These are phyloP conservation scores for Diaporthe sp. DNA, from an alignment of 2,329 filamentous ascomycete genomes.

Conservation along the genomic window DNA sequence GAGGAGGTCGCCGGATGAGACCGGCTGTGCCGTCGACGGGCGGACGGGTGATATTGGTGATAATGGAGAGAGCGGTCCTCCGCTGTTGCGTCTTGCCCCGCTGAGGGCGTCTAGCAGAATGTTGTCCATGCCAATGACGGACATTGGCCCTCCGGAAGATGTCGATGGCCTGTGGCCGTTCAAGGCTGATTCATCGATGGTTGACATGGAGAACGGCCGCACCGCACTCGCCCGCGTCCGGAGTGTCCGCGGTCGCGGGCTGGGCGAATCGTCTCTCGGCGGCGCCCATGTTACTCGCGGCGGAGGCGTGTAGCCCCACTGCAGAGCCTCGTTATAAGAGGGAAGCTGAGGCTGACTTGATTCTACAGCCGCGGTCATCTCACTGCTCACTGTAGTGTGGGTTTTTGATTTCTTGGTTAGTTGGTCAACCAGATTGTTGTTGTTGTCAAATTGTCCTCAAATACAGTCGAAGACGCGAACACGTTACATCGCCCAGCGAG, in stretches of 20 bases:
- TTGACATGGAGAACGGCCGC: constrained; percentile 29
- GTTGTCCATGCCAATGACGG: constrained; percentile 12
- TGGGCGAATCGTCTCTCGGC: constrained; percentile 9
- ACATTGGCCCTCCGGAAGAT: background rate
- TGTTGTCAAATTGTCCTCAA: background rate
- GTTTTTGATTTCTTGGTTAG: background rate
- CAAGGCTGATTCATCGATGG: background rate
- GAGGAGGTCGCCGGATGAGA: background rate
- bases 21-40: constrained; percentile 3
- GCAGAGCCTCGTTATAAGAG: constrained; percentile 26
- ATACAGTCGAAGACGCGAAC: constrained; percentile 7
- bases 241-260: background rate
- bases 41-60: background rate
- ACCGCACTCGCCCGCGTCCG: background rate
- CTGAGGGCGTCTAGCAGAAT: background rate
- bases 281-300: constrained; percentile 27
- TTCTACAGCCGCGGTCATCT: constrained; percentile 23
- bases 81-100: background rate
- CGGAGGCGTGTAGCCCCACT: constrained; percentile 27
- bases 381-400: background rate
- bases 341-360: constrained; percentile 15
- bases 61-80: background rate
- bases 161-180: background rate
- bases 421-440: constrained; percentile 1
- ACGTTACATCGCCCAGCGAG: constrained; percentile 14